Evolutionary conservation across 1,139 yeast genomes (phyloP).

Genomic region (Hemisphaericaspora subhashii): DNA sequence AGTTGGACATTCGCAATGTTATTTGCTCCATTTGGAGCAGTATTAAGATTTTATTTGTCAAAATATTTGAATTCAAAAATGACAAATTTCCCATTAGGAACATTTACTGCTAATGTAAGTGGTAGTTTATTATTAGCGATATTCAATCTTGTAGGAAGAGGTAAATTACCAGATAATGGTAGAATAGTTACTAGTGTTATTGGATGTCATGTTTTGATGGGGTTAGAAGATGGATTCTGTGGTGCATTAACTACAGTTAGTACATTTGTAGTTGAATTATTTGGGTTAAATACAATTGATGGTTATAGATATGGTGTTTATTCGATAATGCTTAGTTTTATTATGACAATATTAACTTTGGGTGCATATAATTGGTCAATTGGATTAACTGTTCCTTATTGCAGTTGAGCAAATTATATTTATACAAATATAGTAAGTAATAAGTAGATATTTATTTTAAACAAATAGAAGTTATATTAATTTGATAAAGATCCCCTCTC

Average conservation of each 20-base stretch:
- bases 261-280: constrained; percentile 70
- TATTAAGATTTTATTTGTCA: constrained; percentile 55
- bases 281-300: constrained; percentile 30
- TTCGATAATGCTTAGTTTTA: constrained; percentile 41
- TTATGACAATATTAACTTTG: constrained; percentile 42
- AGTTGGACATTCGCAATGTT: constrained; percentile 57
- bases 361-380: constrained; percentile 57
- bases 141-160: constrained; percentile 50
- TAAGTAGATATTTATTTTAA: too few relatives aligned
- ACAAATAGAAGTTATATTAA: too few relatives aligned
- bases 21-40: constrained; percentile 71
- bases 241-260: constrained; percentile 79
- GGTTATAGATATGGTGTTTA: constrained; percentile 41
- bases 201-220: constrained; percentile 55
- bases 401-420: constrained; percentile 12
- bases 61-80: constrained; percentile 43
- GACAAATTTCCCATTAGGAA: constrained; percentile 65
- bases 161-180: constrained; percentile 26
- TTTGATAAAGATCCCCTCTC: too few relatives aligned
- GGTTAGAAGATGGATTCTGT: constrained; percentile 69
- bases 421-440: background rate
- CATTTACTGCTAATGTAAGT: constrained; percentile 63
- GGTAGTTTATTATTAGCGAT: constrained; percentile 63
- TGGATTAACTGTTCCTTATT: constrained; percentile 35
- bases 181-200: constrained; percentile 33